Evolutionary conservation across 2,329 filamentous ascomycete species (phyloP).

Genomic region (Ophiocordyceps camponoti-floridani): DNA sequence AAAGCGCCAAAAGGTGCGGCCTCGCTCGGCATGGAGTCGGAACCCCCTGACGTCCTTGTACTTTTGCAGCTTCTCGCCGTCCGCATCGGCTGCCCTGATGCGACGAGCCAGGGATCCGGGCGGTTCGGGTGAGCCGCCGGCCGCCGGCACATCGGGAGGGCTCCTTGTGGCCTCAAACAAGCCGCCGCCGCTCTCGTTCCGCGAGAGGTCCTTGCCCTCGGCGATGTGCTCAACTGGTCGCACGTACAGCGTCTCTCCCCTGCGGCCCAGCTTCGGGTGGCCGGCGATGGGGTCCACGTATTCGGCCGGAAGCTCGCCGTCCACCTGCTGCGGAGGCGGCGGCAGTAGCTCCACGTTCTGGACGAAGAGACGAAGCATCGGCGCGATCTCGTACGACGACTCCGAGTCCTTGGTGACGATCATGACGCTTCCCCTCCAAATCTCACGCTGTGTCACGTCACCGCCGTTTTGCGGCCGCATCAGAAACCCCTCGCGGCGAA

Average conservation of each 20-base stretch:
- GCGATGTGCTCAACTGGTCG: constrained; percentile 75
- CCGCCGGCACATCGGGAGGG: constrained; percentile 12
- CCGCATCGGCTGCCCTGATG: constrained; percentile 12
- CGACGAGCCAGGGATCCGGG: constrained; percentile 26
- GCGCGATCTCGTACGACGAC: constrained; percentile 66
- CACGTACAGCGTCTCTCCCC: constrained; percentile 74
- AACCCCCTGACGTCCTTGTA: constrained; percentile 71
- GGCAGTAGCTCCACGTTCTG: constrained; percentile 72
- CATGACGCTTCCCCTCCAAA: constrained; percentile 90
- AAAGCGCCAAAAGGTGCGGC: constrained; percentile 93
- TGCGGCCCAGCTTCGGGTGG: constrained; percentile 67
- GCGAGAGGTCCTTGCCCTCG: constrained; percentile 61
- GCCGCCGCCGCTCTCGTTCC: constrained; percentile 55
- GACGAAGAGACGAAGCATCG: constrained; percentile 67
- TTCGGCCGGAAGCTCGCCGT: constrained; percentile 52
- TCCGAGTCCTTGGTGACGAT: constrained; percentile 78
- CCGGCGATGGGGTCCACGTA: constrained; percentile 83
- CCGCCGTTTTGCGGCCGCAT: constrained; percentile 5
- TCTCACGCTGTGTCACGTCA: constrained; percentile 40
- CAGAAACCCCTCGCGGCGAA: constrained; percentile 42
- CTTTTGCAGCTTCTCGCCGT: constrained; percentile 67
- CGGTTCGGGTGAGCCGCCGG: constrained; percentile 26
- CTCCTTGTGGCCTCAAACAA: constrained; percentile 56
- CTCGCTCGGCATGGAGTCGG: constrained; percentile 67
- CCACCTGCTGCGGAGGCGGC: constrained; percentile 53